phyloP scores from a whole-genome alignment of 768 basidiomycete species.

The Dioszegia aurantiaca region DNA sequence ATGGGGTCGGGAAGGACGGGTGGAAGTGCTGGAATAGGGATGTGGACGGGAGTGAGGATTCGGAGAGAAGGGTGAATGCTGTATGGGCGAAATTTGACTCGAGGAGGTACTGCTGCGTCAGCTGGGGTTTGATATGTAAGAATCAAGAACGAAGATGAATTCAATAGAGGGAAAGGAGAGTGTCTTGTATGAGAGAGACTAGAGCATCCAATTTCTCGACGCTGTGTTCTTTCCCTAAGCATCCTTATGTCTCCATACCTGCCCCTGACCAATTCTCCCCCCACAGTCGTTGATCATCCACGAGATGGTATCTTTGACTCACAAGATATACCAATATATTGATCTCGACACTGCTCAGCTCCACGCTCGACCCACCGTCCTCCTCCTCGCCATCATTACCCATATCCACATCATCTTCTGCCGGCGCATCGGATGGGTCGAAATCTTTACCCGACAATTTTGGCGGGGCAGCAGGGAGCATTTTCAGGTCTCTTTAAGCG shows the following conservation, averaged over 20 bases:
- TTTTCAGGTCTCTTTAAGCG: constrained; percentile 3
- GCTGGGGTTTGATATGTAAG: neutral
- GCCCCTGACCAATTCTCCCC: no score
- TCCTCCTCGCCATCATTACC: constrained; percentile 19
- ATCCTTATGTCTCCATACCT: no score
- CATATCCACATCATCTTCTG: constrained; percentile 20
- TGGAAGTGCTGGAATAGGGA: constrained; percentile 46
- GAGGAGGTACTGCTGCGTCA: constrained; percentile 40
- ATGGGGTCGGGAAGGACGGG: constrained; percentile 31
- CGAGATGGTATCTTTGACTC: no score
- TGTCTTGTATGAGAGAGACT: no score
- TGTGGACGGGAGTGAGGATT: constrained; percentile 41
- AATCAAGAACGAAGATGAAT: neutral
- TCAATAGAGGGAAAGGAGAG: neutral
- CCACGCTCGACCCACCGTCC: constrained; percentile 12
- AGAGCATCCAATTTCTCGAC: neutral
- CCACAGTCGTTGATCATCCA: no score
- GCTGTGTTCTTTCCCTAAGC: neutral
- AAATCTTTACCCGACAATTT: constrained; percentile 28
- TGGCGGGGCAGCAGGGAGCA: constrained; percentile 36
- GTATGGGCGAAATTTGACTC: constrained; percentile 50
- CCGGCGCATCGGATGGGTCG: constrained; percentile 26
- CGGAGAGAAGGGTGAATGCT: constrained; percentile 45
- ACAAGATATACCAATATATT: constrained; percentile 49
- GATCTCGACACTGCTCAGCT: constrained; percentile 44